Base-by-base conservation (phyloP, 768 basidiomycete species). In the Tylopilus felleus region DNA sequence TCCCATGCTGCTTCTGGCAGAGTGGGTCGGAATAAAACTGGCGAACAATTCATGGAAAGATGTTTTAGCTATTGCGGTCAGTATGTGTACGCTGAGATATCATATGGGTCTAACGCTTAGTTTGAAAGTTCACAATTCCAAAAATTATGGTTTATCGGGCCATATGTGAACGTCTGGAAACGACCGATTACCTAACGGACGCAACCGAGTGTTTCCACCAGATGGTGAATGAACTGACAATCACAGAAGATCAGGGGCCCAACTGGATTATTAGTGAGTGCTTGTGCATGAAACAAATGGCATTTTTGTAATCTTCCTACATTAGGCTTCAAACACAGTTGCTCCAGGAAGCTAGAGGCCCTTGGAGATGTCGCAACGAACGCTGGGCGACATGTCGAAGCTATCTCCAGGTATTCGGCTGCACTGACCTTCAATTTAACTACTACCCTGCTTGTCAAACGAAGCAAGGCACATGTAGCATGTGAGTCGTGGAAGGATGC, bases 391-490 rank as follows among this genome's bases (percentile, higher is more conserved):
- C 27, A 43, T 23, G 22, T 43, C 8, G 35, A 50, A 16, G 53
- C 57, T 13, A 48, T 60, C 21, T 39, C 17, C 5, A 43, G 42
- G 1, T 55, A 59, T 27, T 49, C 57, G 0, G 10, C 23, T 19
- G 38, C 38, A n/a, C 43, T 60, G 13, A 45, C 50, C 1, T 43
- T 60, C 2, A 2, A 27, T 33, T 46, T 39, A 0, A 1, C 21
- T 2, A 2, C 13, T 1, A 17, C 53, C 4, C 22, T 60, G 3
- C 21, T 58, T 2, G 12, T 33, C 12, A 49, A 49, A 38, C 59
- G 60, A 31, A 59, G 60, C 42, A 48, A 51, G 21, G 60, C 58
- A 6, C 8, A 51, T 13, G 7, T 23, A 1, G 13, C 9, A 0
- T 1, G 1, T 6, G 45, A 43, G 12, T 27, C 2, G 13, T 48